Percentiles rank a stretch among this genome's conserved stretches.
These are phyloP conservation scores for Ochetophila trinervis DNA, from an alignment of 306 rosid species.

Conservation along the genomic window DNA sequence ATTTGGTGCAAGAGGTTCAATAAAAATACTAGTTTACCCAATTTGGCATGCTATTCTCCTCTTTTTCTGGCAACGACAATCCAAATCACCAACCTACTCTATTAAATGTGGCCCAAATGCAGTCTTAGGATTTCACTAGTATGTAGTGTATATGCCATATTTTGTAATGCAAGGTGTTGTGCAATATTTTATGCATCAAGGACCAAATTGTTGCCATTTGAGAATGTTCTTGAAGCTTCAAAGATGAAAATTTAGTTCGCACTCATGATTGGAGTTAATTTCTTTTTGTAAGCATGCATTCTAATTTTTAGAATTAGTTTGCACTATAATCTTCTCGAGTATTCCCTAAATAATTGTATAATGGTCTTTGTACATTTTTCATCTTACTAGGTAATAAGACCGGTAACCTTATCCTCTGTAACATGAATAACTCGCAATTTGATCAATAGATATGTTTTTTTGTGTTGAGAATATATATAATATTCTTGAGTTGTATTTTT, in stretches of 20 bases:
- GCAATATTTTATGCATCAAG: constrained; percentile 24
- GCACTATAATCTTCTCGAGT: constrained; percentile 16
- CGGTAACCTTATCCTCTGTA: background rate
- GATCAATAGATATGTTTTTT: background rate
- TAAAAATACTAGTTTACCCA: constrained; percentile 19
- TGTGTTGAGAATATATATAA: too few relatives aligned
- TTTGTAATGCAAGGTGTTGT: constrained; percentile 13
- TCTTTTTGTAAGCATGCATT: constrained; percentile 27
- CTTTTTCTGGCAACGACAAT: constrained; percentile 30
- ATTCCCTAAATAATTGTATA: constrained; percentile 33
- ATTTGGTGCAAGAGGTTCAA: constrained; percentile 23
- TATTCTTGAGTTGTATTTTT: too few relatives aligned
- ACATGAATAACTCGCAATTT: background rate
- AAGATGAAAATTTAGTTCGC: constrained; percentile 20
- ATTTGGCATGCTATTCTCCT: constrained; percentile 28
- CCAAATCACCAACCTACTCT: constrained; percentile 23
- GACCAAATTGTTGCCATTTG: constrained; percentile 32
- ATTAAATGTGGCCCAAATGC: constrained; percentile 25
- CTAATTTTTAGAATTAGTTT: constrained; percentile 17
- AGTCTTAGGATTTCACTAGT: constrained; percentile 31
- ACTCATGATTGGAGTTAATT: constrained; percentile 32
- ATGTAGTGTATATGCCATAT: constrained; percentile 27
- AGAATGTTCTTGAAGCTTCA: constrained; percentile 29
- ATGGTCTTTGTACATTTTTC: constrained; percentile 15
- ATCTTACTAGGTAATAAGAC: constrained; percentile 11